Evolutionary conservation across 2,329 filamentous ascomycete species (phyloP), one percentile per base, ranked within the genome.

Genomic region (Colletotrichum graminicola): DNA sequence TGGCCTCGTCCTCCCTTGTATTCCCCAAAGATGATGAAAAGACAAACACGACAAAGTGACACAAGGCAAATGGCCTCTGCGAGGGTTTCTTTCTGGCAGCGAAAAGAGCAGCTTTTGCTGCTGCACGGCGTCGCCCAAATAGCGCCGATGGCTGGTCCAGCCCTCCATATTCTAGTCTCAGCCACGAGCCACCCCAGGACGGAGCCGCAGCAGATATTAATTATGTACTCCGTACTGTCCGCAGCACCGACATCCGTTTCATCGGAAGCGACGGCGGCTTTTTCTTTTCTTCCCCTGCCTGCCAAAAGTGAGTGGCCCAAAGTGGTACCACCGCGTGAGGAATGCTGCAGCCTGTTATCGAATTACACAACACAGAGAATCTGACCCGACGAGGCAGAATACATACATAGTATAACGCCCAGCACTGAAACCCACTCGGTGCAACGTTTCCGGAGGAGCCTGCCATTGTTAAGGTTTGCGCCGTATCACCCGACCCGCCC

Each of bases 131-230:
- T 34, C 36, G 52, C 26, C 45, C 51, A 47, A 52, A 26, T 54
- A 39, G 21, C 14, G 39, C 45, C 23, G 29, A 60, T 43, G 55
- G 59, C 59, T 68, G 65, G 45, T 41, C 63, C 68, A 43, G 54
- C 23, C 51, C 6, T 6, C 1, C 52, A 57, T 16, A 57, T n/a
- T 55, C 57, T 51, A 67, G 65, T 60, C 65, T 71, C 68, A 71
- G 68, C 65, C 68, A 71, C 54, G 34, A 32, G 43, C 57, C 64
- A 62, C 39, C 43, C 41, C 56, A 63, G 49, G 66, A 29, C 61
- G 39, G 56, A 67, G 68, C 65, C 68, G 68, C 68, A 68, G 43
- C 68, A 68, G 68, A 49, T 67, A n/a, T n/a, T n/a, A 18, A 52
- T 54, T 51, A 57, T 16, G 5, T 39, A n/a, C n/a, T n/a, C n/a